Base-by-base conservation (phyloP, 208 protist genomes). In the Crithidia bombi region DNA sequence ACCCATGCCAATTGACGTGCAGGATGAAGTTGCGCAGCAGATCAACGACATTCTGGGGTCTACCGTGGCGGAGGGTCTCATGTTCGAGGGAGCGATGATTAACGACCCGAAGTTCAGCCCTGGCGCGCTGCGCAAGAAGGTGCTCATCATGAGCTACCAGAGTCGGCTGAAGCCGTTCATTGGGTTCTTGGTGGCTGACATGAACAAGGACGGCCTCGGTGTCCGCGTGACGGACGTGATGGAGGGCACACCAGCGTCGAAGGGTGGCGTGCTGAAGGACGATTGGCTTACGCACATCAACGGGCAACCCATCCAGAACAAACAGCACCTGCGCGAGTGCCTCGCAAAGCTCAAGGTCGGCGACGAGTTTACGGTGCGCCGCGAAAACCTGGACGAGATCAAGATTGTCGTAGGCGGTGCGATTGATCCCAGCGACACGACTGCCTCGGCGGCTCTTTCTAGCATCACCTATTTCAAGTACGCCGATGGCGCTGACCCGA, bases 281-380 rank as follows among this genome's bases (percentile, higher is more conserved):
- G 91, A 96, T 68, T 96, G 91, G 89, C 78, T 96, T 9, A 96
- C 91, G 11, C 91, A 96, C 79, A 83, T 96, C 68, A 92, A 92
- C 67, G 79, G 75, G 17, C 54, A 69, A 32, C 55, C 81, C 9
- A 94, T 96, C 50, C 50, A 57, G 28, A 94, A 94, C 73, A 96
- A 96, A 63, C 80, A 88, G 76, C 78, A 92, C 57, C 78, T 96
- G 43, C 87, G 88, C 39, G 79, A 91, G 68, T 68, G 63, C 30
- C 74, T 96, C 2, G 62, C 65, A 3, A 83, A 77, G 38, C 73
- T 93, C 33, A 62, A 89, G 52, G 83, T 93, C 19, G 91, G 91
- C n/a, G 83, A 93, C 54, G 86, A 94, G 79, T 89, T 96, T 56
- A 83, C 79, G 28, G 62, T 96, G 36, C 88, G 86, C 59, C 86